Base-by-base conservation (phyloP, 306 rosid genomes). In the Styphnolobium japonicum region DNA sequence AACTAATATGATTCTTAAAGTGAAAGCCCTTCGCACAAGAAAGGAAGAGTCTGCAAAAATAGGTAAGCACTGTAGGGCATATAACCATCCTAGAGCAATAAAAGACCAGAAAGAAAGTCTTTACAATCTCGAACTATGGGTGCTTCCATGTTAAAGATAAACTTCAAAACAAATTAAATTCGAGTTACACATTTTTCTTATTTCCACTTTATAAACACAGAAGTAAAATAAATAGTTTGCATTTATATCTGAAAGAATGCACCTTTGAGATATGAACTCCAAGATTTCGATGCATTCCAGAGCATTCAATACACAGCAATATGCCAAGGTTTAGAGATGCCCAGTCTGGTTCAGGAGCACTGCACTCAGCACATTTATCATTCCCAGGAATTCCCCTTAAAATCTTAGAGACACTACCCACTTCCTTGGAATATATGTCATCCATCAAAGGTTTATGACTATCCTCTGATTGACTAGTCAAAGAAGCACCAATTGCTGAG, bases 221-320 rank as follows among this genome's bases (percentile, higher is more conserved):
- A 49, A 43, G 21, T 19, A 19, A 56, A 80, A 69, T 19, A 31
- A 83, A 55, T 42, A 67, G 19, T 58, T 64, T 63, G 65, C 76
- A 69, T 75, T 71, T 71, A 61, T 77, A 43, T 60, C 39, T 48
- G 31, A 75, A 77, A 68, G 51, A 75, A 82, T 48, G 49, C 75
- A 95, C 98, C 98, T 95, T 95, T 51, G 99, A 95, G 82, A 95
- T 85, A 84, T 95, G 99, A 82, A 95, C 99, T 25, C 99, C 99
- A 77, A 95, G 92, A 86, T 95, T 95, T 72, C 99, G 88, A 77
- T 95, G 99, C 77, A 90, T 94, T 57, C 99, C 99, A 69, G 98
- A 95, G 85, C 99, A 95, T 86, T 95, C 98, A 55, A 95, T 93
- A 82, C 99, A 95, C 27, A 95, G 60, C 69, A 95, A 88, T 79